Base-by-base conservation (phyloP, 208 protist species). In the Leishmania major region DNA sequence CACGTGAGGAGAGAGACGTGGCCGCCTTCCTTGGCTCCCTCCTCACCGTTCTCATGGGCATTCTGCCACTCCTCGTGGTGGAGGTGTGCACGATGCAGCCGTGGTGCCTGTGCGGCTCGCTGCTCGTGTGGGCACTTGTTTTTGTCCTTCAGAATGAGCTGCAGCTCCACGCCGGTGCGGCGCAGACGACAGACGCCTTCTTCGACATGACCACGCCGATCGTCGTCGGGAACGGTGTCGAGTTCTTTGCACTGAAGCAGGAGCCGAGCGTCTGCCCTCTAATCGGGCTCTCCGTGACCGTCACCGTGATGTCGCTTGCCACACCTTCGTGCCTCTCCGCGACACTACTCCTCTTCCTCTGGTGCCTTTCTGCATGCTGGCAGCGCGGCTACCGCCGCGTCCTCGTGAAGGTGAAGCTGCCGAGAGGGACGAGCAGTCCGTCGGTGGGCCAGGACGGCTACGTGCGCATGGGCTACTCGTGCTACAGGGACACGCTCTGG, bases 381-480 rank as follows among this genome's bases (percentile, higher is more conserved):
- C 84, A 91, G 78, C 84, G 84, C 47, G 81, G 81, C 22, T 83
- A 90, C 84, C 64, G 64, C 8, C 89, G 85, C 49, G 88, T 93
- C 4, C 73, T 90, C 43, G 91, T 92, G 67, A 79, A 73, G 71
- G 35, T 87, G 77, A 79, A 78, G 77, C 49, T 35, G 13, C 28
- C 47, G 8, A 37, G 49, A 17, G 71, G 62, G 8, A 66, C 17
- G 19, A 62, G 8, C 66, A 67, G 66, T 22, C 25, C 47, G 8
- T 53, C 43, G 4, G 66, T 53, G 31, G 51, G 64, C 66, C 7
- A 5, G 7, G 45, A 86, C 71, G 62, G 37, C n/a, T 87, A 60
- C 51, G 49, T 83, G 4, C 81, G 75, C 35, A 72, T 91, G 1
- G 91, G 89, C 37, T 91, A 90, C 80, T 94, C 91, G 17, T 87